Base-by-base conservation (phyloP, 2,329 filamentous ascomycete species). In the Exophiala mesophila region DNA sequence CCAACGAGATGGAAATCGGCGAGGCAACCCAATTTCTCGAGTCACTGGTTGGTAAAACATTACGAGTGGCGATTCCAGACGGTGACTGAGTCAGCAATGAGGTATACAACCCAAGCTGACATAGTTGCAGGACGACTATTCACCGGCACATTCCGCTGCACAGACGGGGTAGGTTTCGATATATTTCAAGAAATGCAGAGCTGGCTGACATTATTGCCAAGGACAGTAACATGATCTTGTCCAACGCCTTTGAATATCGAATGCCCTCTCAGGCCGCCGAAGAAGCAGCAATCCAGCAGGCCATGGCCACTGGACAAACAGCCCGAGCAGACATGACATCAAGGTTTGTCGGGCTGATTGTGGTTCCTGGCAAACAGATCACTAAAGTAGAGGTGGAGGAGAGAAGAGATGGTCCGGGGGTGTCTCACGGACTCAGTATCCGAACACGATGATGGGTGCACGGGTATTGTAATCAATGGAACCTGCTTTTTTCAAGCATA, bases 121-220 rank as follows among this genome's bases (percentile, higher is more conserved):
- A 13, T 4, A 17, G 29, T 3, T n/a, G 32, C n/a, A 50, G 80
- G 78, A 12, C 85, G 92, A 47, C 81, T 95, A 63, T 98, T 97
- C 64, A 79, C 88, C 41, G 92, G 92, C 15, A 76, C 81, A 51
- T 85, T 98, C 68, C 96, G 94, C 66, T 98, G 92, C 70, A 96
- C 89, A 20, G 92, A 98, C 70, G 80, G 84, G 46, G 88, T 94
- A 68, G 37, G 77, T 24, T 15, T 30, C 23, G 15, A 17, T 17
- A 3, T n/a, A n/a, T n/a, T n/a, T n/a, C n/a, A n/a, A n/a, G n/a
- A n/a, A n/a, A n/a, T n/a, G n/a, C n/a, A n/a, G n/a, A n/a, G n/a
- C n/a, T n/a, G n/a, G n/a, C n/a, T n/a, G n/a, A n/a, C n/a, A n/a
- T n/a, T n/a, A n/a, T n/a, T n/a, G n/a, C n/a, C 30, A 55, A 94